Conservation (phyloP, 495 filamentous ascomycete genomes). For the Lepraria neglecta region DNA sequence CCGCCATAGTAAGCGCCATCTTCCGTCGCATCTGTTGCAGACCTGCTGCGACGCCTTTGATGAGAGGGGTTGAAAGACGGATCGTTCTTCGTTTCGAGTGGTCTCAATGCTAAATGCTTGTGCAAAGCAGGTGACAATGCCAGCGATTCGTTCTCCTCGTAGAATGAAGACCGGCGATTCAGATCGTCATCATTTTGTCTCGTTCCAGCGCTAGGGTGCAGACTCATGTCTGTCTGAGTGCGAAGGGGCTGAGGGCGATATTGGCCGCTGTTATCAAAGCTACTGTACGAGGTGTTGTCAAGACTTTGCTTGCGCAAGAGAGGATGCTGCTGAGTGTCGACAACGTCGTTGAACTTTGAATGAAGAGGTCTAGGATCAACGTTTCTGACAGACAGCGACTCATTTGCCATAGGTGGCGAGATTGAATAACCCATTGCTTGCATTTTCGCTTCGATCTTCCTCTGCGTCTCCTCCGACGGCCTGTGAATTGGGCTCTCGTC, state of each 20-base stretch:
- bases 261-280: conserved; percentile 17
- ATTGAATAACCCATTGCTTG: conserved; percentile 25
- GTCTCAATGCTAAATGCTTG: conserved; percentile 23
- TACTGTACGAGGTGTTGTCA: conserved; percentile 7
- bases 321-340: conserved; percentile 17
- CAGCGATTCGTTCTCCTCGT: conserved; percentile 23
- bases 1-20: conserved; percentile 18
- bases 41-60: conserved; percentile 23
- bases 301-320: conserved; percentile 16
- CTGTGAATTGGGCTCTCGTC: not conserved
- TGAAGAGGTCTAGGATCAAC: conserved; percentile 21
- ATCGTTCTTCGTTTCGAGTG: conserved; percentile 16
- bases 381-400: conserved; percentile 13
- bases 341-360: conserved; percentile 23
- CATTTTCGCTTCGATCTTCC: conserved; percentile 22
- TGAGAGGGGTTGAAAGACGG: conserved; percentile 8
- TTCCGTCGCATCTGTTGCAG: conserved; percentile 17
- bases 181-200: not conserved
- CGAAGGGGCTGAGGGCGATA: conserved; percentile 20
- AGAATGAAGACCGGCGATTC: conserved; percentile 21
- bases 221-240: conserved; percentile 21
- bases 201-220: conserved; percentile 13
- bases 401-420: conserved; percentile 21
- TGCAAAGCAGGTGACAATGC: conserved; percentile 23
- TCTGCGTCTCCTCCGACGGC: conserved; percentile 16